Percentiles rank a stretch among this genome's conserved stretches.
These are phyloP conservation scores for Russula compacta DNA, from an alignment of 768 basidiomycete genomes.

Conservation along the genomic window DNA sequence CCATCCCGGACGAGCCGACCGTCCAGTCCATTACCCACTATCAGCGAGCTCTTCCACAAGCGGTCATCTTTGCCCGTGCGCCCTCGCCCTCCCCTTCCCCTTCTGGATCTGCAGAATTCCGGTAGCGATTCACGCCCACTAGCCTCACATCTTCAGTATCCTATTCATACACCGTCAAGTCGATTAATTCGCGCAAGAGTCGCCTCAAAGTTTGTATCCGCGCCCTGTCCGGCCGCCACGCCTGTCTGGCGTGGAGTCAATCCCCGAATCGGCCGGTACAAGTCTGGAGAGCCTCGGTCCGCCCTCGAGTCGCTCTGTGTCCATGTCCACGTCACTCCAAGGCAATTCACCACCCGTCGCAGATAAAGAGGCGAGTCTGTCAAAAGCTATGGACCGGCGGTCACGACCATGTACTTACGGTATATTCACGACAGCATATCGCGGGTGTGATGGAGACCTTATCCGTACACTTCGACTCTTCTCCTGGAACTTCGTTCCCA, in stretches of 20 bases:
- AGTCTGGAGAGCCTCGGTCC: neutral
- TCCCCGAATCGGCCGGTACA: neutral
- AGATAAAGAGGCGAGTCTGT: conserved; percentile 1
- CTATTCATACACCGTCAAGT: conserved; percentile 1
- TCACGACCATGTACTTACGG: neutral
- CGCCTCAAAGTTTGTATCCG: conserved; percentile 2
- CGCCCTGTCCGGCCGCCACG: neutral
- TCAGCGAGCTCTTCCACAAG: neutral
- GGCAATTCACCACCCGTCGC: neutral
- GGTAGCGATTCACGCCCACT: neutral
- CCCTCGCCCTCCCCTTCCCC: neutral
- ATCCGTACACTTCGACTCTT: neutral
- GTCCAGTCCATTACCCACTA: neutral
- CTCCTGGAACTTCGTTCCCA: neutral
- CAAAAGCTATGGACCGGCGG: too few relatives aligned
- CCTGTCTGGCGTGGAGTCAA: neutral
- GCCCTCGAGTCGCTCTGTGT: neutral
- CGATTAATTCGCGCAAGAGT: conserved; percentile 10
- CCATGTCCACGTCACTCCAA: neutral
- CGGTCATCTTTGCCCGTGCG: neutral
- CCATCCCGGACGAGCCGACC: neutral
- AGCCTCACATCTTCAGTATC: neutral
- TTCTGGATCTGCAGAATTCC: neutral
- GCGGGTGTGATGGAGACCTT: neutral
- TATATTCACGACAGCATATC: neutral